A percentile compares a stretch with the other conserved stretches of the same genome.
Evolutionary conservation across 805 yeast species (phyloP).

Genomic region (Candida tammaniensis): DNA sequence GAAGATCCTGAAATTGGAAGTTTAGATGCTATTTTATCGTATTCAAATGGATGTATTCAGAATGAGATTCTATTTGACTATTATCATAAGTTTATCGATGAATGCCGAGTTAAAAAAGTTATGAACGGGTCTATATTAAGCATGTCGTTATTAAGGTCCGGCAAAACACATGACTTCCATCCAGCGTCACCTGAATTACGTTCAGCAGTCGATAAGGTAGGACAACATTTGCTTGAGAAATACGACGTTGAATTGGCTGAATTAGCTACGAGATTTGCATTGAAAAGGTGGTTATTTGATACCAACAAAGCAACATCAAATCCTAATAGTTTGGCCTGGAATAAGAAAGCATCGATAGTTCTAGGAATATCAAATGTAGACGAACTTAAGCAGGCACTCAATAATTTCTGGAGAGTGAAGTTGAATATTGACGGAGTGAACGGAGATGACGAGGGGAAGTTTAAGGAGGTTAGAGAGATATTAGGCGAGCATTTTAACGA

Average conservation of each 20-base stretch:
- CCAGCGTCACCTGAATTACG: conserved; percentile 68
- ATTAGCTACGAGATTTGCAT: conserved; percentile 74
- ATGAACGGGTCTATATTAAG: conserved; percentile 82
- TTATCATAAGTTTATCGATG: conserved; percentile 45
- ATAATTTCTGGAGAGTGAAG: conserved; percentile 51
- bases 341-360: conserved; percentile 53
- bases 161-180: conserved; percentile 70
- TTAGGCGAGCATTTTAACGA: conserved; percentile 60
- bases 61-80: conserved; percentile 53
- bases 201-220: conserved; percentile 47
- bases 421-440: conserved; percentile 29
- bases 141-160: conserved; percentile 79
- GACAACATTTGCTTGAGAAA: conserved; percentile 31
- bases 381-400: conserved; percentile 65
- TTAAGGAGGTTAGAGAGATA: conserved; percentile 39
- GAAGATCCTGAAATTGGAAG: conserved; percentile 48
- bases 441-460: conserved; percentile 41
- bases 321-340: conserved; percentile 18
- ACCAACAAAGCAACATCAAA: conserved; percentile 13
- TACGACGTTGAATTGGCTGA: conserved; percentile 71
- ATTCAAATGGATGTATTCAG: conserved; percentile 80
- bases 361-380: conserved; percentile 67
- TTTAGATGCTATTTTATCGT: conserved; percentile 74
- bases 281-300: conserved; percentile 52
- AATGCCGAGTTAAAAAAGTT: conserved; percentile 56